These are phyloP conservation scores for Botrytis porri DNA, from an alignment of 2,329 filamentous ascomycete species.

Conservation along the genomic window DNA sequence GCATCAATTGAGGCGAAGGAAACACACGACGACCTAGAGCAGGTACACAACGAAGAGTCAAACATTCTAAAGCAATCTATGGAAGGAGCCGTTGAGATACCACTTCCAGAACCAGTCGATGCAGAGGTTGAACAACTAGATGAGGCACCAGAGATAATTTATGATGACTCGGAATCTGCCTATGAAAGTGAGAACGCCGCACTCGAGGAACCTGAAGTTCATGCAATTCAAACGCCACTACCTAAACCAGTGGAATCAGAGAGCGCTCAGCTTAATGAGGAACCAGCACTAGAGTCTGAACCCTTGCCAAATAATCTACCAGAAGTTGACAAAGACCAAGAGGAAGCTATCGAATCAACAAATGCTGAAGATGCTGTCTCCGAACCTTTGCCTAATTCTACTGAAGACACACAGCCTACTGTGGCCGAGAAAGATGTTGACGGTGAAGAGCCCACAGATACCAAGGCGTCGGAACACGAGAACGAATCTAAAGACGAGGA, in stretches of 20 bases:
- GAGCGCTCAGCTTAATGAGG: background rate
- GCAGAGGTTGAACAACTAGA: background rate
- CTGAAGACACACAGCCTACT: background rate
- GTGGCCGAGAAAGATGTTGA: background rate
- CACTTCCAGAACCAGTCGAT: background rate
- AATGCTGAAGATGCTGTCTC: background rate
- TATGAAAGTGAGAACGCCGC: background rate
- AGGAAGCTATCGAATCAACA: background rate
- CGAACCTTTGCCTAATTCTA: background rate
- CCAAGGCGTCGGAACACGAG: background rate
- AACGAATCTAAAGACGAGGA: background rate
- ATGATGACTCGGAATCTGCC: background rate
- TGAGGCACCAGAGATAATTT: background rate
- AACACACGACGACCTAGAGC: background rate
- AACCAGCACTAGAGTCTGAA: background rate
- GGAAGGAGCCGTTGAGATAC: background rate
- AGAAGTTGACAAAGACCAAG: background rate
- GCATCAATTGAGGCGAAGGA: background rate
- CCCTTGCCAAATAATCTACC: background rate
- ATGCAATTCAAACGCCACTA: background rate
- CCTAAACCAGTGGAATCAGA: background rate
- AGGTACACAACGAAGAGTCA: background rate
- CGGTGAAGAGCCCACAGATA: background rate
- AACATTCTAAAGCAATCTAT: background rate
- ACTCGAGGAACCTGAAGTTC: background rate